Conservation (phyloP, 2,329 filamentous ascomycete genomes). For the Fusarium illudens region DNA sequence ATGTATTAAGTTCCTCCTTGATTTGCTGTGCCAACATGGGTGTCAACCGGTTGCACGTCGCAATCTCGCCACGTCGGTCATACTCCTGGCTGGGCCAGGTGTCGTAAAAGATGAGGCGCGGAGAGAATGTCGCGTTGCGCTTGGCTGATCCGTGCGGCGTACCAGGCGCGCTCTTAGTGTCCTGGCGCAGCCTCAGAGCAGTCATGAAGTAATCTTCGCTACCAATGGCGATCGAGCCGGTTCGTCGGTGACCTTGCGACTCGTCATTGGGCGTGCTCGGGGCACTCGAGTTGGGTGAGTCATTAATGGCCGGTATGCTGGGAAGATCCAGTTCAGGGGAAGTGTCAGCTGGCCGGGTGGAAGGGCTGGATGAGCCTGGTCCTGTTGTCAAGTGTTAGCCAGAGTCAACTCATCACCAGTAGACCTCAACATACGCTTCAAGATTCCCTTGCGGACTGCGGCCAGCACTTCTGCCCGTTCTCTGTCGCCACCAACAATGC, state of each 20-base stretch:
- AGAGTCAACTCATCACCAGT: background rate
- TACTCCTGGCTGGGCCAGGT: slow-evolving; percentile 97
- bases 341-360: slow-evolving; percentile 68
- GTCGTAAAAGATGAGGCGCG: slow-evolving; percentile 92
- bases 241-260: slow-evolving; percentile 69
- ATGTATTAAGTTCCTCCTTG: slow-evolving; percentile 98
- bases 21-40: slow-evolving; percentile 98
- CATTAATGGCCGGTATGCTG: slow-evolving; percentile 69
- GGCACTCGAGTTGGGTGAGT: slow-evolving; percentile 84
- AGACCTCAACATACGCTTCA: slow-evolving; percentile 74
- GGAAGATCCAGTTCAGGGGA: slow-evolving; percentile 65
- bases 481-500: slow-evolving; percentile 87
- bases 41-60: slow-evolving; percentile 96
- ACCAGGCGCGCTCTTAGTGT: slow-evolving; percentile 81
- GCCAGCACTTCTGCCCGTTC: slow-evolving; percentile 92
- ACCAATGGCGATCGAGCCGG: slow-evolving; percentile 76
- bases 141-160: slow-evolving; percentile 75
- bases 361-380: slow-evolving; percentile 73
- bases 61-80: slow-evolving; percentile 93
- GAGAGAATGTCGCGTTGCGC: slow-evolving; percentile 81
- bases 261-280: slow-evolving; percentile 90
- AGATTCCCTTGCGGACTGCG: slow-evolving; percentile 91
- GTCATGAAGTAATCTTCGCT: slow-evolving; percentile 92
- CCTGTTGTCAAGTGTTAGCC: slow-evolving; percentile 33
- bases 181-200: slow-evolving; percentile 74